Evolutionary conservation across 1,284 basidiomycete species (phyloP), one percentile per base, ranked within the genome.

Genomic region (Amylostereum chailletii): DNA sequence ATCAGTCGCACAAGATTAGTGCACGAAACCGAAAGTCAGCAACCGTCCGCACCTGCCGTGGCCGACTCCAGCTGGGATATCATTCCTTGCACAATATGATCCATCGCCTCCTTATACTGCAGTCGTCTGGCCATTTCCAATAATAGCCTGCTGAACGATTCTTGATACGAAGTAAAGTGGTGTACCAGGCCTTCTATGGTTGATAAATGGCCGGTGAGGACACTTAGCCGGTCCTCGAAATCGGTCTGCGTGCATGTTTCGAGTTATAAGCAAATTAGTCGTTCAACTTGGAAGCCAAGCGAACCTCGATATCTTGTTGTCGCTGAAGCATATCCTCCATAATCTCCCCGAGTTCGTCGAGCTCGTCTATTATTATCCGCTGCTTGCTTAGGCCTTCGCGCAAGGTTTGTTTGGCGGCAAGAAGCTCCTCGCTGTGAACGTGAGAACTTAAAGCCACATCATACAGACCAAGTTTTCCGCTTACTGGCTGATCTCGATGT

Each of bases 291-390:
- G 39, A 36, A 26, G 39, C 19, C 30, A 26, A 29, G 51, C 53
- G 29, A 36, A 84, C 85, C 72, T 89, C 82, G 7, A 86, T 74
- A 9, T 65, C 63, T 50, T 82, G 74, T 60, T 89, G 86, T 19
- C 72, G 75, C 38, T 74, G 71, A 4, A 90, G 64, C 83, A 90
- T 88, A 47, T 84, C 81, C 0, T 71, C 68, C 81, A 90, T 87
- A 47, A 88, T 85, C 26, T 83, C 79, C 1, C 81, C 86, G 3
- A 90, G 71, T 56, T 84, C 80, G 42, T 89, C 85, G 10, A 90
- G 69, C 56, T 83, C 76, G 45, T 77, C 71, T n/a, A 89, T 63
- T 4, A 70, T 74, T 29, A 57, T 63, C 27, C 65, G 60, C 29
- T 83, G 73, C 38, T 70, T 67, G 5, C 72, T 68, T 4, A 86